phyloP scores from a whole-genome alignment of 192 early-diverging fungal species.

The Powellomyces hirtus region DNA sequence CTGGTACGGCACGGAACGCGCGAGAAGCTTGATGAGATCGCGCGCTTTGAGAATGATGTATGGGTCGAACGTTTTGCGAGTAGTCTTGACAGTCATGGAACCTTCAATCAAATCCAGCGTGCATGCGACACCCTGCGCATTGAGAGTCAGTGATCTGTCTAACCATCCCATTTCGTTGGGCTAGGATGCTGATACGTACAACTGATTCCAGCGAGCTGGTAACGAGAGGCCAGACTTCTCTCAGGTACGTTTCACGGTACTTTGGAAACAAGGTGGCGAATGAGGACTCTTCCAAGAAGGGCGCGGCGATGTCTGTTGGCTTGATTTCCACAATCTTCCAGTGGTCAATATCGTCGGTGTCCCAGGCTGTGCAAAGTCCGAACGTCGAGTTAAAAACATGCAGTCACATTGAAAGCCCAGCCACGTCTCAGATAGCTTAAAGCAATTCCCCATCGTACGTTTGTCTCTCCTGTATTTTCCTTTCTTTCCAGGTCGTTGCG shows the following conservation, averaged over 20 bases:
- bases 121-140: conserved; percentile 76
- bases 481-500: conserved; percentile 42
- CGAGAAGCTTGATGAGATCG: conserved; percentile 91
- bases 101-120: conserved; percentile 94
- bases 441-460: conserved; percentile 35
- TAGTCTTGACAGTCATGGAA: conserved; percentile 96
- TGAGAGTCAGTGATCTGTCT: background rate
- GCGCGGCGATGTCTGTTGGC: conserved; percentile 54
- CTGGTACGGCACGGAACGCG: conserved; percentile 88
- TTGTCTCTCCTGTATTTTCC: conserved; percentile 61
- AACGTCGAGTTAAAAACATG: background rate
- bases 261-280: conserved; percentile 98
- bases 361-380: conserved; percentile 57
- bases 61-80: conserved; percentile 92
- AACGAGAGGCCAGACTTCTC: conserved; percentile 87
- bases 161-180: background rate
- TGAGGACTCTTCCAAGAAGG: conserved; percentile 90
- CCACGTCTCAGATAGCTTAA: background rate
- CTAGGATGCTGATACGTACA: conserved; percentile 33
- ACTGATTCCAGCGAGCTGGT: conserved; percentile 75
- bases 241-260: conserved; percentile 93
- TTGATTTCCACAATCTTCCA: conserved; percentile 91
- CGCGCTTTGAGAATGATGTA: conserved; percentile 92
- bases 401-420: background rate
- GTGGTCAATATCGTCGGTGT: conserved; percentile 89